Evolutionary conservation across 164 flowering plant genomes (phyloP), one percentile per base, ranked within the genome.

Genomic region (Tetrastigma voinierianum): DNA sequence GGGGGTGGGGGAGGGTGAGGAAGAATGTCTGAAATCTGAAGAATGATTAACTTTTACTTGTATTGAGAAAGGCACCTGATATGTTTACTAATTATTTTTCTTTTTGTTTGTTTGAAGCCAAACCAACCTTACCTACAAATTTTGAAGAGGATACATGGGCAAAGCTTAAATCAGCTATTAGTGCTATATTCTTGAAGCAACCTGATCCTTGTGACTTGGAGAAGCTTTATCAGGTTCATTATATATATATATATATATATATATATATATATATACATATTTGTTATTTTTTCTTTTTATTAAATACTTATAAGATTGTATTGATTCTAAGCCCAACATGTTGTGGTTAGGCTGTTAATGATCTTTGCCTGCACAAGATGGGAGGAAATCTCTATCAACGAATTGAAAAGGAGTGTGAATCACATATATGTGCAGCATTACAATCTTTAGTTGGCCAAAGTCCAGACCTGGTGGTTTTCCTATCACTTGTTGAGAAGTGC

Each of bases 61-160:
- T 64, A 52, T 64, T 15, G 19, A 45, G 46, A 51, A 25, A 18
- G 48, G 64, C 21, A 51, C 16, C 64, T 61, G 44, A 54, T 18
- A 43, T 44, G 20, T 57, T 46, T 55, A 5, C 44, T 51, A 12
- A 47, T 46, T n/a, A 59, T 19, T 51, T 69, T 40, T 15, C 9
- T 46, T 67, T 66, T 69, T 73, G 48, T 65, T 14, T 47, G 12
- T 67, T 46, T 81, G 69, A 66, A 96, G 98, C 78, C 64, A 93
- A 96, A 78, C 98, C 99, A 8, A 87, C 82, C 48, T 64, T 90
- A 54, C 98, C 99, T 1, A 54, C 83, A 55, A 90, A 93, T 81
- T 96, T 96, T 76, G 99, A 92, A 72, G 96, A 90, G 84, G 89
- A 77, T 72, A 96, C 98, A 57, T 96, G 98, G 99, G 86, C 84